Conservation (phyloP, 1,139 yeast genomes). For the Geotrichum carabidarum region DNA sequence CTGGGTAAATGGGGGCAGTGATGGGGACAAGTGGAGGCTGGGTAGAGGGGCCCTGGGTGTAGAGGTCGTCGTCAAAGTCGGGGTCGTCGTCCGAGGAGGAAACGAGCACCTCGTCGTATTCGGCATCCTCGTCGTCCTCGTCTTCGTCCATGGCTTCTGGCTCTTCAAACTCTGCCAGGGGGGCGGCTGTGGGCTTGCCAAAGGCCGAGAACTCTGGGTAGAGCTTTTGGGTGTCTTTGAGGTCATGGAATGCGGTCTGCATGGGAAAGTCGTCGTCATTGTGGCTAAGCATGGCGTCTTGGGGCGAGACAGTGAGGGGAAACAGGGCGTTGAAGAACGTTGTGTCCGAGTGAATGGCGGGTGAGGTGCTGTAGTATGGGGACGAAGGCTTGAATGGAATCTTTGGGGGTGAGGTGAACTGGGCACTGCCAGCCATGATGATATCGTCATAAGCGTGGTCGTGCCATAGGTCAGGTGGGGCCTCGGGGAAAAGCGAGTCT, state of each 20-base stretch:
- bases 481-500: background rate
- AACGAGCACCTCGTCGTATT: slow-evolving; percentile 25
- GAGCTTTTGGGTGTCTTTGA: background rate
- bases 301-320: slow-evolving; percentile 2
- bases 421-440: background rate
- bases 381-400: slow-evolving; percentile 9
- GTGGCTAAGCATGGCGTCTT: background rate
- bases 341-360: background rate
- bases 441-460: background rate
- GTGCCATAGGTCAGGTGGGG: slow-evolving; percentile 1
- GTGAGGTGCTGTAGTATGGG: background rate
- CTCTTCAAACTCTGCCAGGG: slow-evolving; percentile 17
- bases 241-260: background rate
- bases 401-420: background rate
- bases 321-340: background rate
- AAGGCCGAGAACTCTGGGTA: background rate
- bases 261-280: slow-evolving; percentile 2
- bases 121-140: slow-evolving; percentile 35
- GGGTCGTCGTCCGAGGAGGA: slow-evolving; percentile 14
- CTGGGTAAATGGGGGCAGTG: background rate
- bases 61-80: slow-evolving; percentile 1
- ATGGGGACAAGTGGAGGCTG: background rate
- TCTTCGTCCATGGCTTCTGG: slow-evolving; percentile 29
- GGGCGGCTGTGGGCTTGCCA: background rate
- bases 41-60: background rate